Percentiles rank a stretch among this genome's conserved stretches.
Conservation (phyloP, 805 yeast species). For the Ogataea thermomethanolica region DNA sequence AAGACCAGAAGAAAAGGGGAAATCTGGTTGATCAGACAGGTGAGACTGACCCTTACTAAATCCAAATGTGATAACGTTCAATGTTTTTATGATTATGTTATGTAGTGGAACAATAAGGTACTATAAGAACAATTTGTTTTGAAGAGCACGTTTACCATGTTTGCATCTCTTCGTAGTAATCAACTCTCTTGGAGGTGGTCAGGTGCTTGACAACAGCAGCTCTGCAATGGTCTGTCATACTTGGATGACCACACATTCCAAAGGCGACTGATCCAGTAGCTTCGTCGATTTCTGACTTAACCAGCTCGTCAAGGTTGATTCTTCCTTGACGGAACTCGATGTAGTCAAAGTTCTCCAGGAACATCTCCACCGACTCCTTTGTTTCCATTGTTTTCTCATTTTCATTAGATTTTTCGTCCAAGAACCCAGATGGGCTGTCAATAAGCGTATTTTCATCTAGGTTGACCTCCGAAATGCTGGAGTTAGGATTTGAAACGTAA, state of each 20-base stretch:
- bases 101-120: no score
- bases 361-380: conserved; percentile 13
- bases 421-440: conserved; percentile 9
- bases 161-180: conserved; percentile 36
- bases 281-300: conserved; percentile 36
- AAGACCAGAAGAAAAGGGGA: conserved; percentile 71
- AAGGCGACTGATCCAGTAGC: conserved; percentile 42
- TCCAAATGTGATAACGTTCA: neutral
- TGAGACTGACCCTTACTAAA: conserved; percentile 12
- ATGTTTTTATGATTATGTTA: no score
- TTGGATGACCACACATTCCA: conserved; percentile 48
- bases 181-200: conserved; percentile 17
- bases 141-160: conserved; percentile 27
- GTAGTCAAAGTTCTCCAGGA: conserved; percentile 30
- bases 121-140: neutral
- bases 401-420: conserved; percentile 11
- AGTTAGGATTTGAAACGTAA: conserved; percentile 38
- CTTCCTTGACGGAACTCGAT: conserved; percentile 45
- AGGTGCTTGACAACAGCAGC: conserved; percentile 21
- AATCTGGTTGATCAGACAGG: conserved; percentile 39
- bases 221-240: conserved; percentile 36
- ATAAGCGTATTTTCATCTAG: conserved; percentile 1
- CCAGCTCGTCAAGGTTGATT: conserved; percentile 36
- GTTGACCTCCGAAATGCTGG: conserved; percentile 13
- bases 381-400: conserved; percentile 15